Evolutionary conservation across 108 stramenopile species (phyloP).

Genomic region (Aurantiochytrium sp.): DNA sequence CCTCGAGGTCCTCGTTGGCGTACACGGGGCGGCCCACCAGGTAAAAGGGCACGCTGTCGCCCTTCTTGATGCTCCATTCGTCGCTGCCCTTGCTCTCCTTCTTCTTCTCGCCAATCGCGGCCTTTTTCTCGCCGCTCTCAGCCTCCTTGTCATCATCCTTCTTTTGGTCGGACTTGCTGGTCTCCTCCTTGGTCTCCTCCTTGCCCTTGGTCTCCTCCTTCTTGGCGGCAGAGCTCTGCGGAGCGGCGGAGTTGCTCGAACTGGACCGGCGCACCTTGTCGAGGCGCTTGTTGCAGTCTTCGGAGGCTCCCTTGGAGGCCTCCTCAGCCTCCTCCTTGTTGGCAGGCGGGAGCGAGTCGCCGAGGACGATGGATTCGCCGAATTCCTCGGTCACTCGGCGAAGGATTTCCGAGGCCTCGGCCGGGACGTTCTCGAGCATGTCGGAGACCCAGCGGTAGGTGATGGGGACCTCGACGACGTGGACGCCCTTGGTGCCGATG

Average conservation of each 20-base stretch:
- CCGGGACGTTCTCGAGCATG: not conserved
- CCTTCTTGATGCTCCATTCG: not conserved
- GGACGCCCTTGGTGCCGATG: constrained; percentile 12
- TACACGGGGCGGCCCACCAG: constrained; percentile 24
- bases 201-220: not conserved
- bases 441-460: constrained; percentile 14
- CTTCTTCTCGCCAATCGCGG: not conserved
- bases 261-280: not conserved
- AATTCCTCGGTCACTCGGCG: not conserved
- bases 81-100: not conserved
- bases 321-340: not conserved
- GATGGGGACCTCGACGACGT: constrained; percentile 41
- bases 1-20: constrained; percentile 28
- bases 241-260: not conserved
- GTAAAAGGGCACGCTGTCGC: constrained; percentile 34
- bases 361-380: not conserved
- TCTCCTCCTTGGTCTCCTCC: not conserved
- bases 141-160: not conserved
- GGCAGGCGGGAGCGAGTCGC: not conserved
- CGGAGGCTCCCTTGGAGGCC: not conserved
- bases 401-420: not conserved
- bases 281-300: not conserved
- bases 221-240: too few species aligned
- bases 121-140: not conserved
- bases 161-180: not conserved